A percentile compares a stretch with the other conserved stretches of the same genome.
Conservation (phyloP, 306 rosid species). For the Cucurbita maxima region DNA sequence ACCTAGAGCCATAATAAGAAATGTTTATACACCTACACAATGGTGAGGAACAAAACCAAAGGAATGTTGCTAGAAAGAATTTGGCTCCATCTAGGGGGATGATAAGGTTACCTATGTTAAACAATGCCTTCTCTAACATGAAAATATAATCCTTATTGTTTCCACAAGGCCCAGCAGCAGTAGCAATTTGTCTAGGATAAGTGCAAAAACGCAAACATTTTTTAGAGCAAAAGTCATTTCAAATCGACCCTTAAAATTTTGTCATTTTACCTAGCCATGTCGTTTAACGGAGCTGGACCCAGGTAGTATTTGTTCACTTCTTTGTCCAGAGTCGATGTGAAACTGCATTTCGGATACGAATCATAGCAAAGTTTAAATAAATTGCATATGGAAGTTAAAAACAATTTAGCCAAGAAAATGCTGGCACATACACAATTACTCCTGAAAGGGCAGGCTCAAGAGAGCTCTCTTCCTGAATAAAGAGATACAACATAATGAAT, state of each 20-base stretch:
- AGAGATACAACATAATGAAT: background rate
- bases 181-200: slow-evolving; percentile 69
- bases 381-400: background rate
- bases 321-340: slow-evolving; percentile 90
- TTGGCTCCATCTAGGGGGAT: background rate
- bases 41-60: background rate
- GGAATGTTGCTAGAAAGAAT: background rate
- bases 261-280: slow-evolving; percentile 69
- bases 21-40: background rate
- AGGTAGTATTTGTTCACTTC: slow-evolving; percentile 72
- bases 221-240: background rate
- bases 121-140: slow-evolving; percentile 73
- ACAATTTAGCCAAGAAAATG: background rate
- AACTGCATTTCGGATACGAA: slow-evolving; percentile 22
- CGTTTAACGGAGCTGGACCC: slow-evolving; percentile 86
- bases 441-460: slow-evolving; percentile 8
- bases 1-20: slow-evolving; percentile 22
- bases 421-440: slow-evolving; percentile 9
- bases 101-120: slow-evolving; percentile 47
- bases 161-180: slow-evolving; percentile 87
- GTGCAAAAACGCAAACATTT: too few species aligned
- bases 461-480: slow-evolving; percentile 3
- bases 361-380: background rate
- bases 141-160: slow-evolving; percentile 78
- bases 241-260: background rate